phyloP scores from a whole-genome alignment of 495 filamentous ascomycete species.

The Evernia prunastri region DNA sequence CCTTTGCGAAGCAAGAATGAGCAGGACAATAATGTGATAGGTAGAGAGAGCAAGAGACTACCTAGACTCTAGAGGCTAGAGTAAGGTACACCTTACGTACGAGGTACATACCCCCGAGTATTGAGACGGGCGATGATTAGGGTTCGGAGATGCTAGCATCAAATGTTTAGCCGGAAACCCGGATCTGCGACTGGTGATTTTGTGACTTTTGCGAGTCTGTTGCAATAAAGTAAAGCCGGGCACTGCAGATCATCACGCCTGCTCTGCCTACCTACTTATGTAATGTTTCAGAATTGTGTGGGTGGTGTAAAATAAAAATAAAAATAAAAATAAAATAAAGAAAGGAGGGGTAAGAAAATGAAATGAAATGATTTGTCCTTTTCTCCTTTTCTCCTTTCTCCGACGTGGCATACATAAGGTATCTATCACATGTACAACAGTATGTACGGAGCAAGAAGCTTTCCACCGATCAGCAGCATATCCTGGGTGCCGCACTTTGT shows the following conservation, averaged over 20 bases:
- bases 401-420: not conserved
- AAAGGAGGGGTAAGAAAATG: slow-evolving; percentile 11
- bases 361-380: slow-evolving; percentile 3
- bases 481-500: not conserved
- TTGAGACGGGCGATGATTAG: not conserved
- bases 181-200: too few species aligned
- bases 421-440: too few species aligned
- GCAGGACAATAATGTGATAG: not conserved
- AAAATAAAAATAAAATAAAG: too few species aligned
- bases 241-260: slow-evolving; percentile 7
- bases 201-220: too few species aligned
- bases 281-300: slow-evolving; percentile 18
- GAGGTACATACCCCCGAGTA: too few species aligned
- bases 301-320: too few species aligned
- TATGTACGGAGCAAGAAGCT: too few species aligned
- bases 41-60: too few species aligned
- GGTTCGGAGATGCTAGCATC: slow-evolving; percentile 1
- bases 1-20: not conserved
- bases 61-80: too few species aligned
- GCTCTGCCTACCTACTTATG: not conserved
- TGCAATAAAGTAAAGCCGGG: not conserved
- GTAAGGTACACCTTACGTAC: too few species aligned
- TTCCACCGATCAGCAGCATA: slow-evolving; percentile 1
- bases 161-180: not conserved
- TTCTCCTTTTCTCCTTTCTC: not conserved